A percentile compares a stretch with the other conserved stretches of the same genome.
Conservation (phyloP, 805 yeast genomes). For the Lipomyces mesembrius region DNA sequence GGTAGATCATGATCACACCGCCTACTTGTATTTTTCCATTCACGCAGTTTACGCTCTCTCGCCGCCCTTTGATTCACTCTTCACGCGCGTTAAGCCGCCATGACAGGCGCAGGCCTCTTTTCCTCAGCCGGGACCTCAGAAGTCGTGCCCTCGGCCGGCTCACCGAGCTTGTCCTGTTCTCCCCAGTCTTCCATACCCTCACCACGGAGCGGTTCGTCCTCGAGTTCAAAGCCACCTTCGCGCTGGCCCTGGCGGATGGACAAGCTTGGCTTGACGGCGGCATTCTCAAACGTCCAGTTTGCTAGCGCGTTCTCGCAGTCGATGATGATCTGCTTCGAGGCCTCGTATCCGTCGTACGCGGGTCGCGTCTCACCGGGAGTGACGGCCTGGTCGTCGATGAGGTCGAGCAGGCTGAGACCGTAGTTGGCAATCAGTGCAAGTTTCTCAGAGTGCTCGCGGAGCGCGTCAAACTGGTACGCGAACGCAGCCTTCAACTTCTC, state of each 20-base stretch:
- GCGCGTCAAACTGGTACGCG: constrained; percentile 94
- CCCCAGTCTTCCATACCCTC: constrained; percentile 1
- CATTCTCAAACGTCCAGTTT: constrained; percentile 94
- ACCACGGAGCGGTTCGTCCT: constrained; percentile 19
- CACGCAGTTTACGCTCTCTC: neutral
- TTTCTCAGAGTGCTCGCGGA: constrained; percentile 94
- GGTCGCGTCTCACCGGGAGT: constrained; percentile 99
- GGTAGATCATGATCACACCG: neutral
- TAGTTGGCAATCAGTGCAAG: constrained; percentile 97
- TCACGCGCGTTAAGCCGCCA: neutral
- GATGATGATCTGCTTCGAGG: constrained; percentile 95
- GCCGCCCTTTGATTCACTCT: neutral
- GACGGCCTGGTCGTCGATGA: constrained; percentile 94
- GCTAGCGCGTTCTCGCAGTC: constrained; percentile 96
- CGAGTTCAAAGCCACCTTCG: constrained; percentile 23
- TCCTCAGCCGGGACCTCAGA: neutral
- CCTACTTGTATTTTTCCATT: neutral
- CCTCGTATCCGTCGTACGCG: constrained; percentile 97
- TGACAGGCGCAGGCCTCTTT: neutral
- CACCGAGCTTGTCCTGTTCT: neutral
- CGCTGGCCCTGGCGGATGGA: constrained; percentile 19
- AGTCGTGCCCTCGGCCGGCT: neutral
- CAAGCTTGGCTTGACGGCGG: constrained; percentile 91
- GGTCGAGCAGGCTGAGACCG: constrained; percentile 95
- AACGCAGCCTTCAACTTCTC: constrained; percentile 97